These are phyloP conservation scores for Leccinellum albellum DNA, from an alignment of 768 basidiomycete genomes.

Conservation along the genomic window DNA sequence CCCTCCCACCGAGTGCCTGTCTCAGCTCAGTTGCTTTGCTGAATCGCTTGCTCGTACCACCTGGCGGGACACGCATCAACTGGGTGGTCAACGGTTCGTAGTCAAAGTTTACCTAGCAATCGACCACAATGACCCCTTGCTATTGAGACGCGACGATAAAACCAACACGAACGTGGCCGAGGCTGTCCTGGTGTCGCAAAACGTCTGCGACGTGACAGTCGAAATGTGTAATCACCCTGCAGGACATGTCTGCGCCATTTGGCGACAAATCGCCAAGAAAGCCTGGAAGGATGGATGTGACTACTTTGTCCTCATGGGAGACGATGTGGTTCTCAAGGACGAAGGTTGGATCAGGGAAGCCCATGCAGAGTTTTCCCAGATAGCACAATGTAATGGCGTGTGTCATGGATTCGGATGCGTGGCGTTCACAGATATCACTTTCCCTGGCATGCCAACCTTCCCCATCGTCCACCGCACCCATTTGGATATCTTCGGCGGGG, in stretches of 20 bases:
- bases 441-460: conserved; percentile 62
- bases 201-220: conserved; percentile 36
- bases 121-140: conserved; percentile 45
- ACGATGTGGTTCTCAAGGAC: conserved; percentile 49
- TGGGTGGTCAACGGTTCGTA: conserved; percentile 32
- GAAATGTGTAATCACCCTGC: conserved; percentile 38
- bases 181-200: conserved; percentile 33
- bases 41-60: conserved; percentile 45
- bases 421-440: conserved; percentile 51
- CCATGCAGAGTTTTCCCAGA: conserved; percentile 35
- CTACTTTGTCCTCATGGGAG: conserved; percentile 53
- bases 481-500: conserved; percentile 50
- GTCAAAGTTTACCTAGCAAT: conserved; percentile 51
- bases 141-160: conserved; percentile 23
- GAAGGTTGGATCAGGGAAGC: conserved; percentile 49
- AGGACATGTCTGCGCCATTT: conserved; percentile 51
- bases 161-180: conserved; percentile 32
- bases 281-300: conserved; percentile 49
- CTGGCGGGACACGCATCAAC: conserved; percentile 35
- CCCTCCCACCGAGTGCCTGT: conserved; percentile 37
- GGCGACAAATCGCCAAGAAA: conserved; percentile 45
- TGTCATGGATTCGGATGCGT: conserved; percentile 54
- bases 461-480: conserved; percentile 55
- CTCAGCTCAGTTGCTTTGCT: conserved; percentile 41
- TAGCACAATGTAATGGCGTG: conserved; percentile 29